A percentile compares a stretch with the other conserved stretches of the same genome.
These are phyloP conservation scores for Vigna radiata DNA, from an alignment of 306 rosid species.

Conservation along the genomic window DNA sequence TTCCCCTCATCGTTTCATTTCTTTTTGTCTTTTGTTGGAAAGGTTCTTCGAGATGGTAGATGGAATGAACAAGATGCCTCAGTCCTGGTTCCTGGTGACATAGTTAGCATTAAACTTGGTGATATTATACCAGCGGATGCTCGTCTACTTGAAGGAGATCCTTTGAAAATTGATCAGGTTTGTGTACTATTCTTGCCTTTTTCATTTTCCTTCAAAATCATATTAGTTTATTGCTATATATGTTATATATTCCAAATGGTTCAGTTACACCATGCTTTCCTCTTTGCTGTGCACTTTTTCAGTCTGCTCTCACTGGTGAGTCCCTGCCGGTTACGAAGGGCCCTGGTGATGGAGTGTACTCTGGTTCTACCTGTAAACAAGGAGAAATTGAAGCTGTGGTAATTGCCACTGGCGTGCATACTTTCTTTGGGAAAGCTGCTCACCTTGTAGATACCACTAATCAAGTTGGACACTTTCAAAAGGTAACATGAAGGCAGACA, in stretches of 20 bases:
- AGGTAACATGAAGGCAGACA: slow-evolving; percentile 54
- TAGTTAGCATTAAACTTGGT: slow-evolving; percentile 84
- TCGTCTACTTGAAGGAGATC: slow-evolving; percentile 97
- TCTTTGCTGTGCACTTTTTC: slow-evolving; percentile 47
- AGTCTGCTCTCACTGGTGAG: slow-evolving; percentile 95
- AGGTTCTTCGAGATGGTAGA: slow-evolving; percentile 95
- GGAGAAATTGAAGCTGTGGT: slow-evolving; percentile 95
- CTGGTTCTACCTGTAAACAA: slow-evolving; percentile 95
- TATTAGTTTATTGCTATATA: background rate
- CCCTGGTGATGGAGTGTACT: slow-evolving; percentile 90
- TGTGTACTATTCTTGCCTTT: background rate
- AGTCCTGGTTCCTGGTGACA: slow-evolving; percentile 81
- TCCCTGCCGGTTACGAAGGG: slow-evolving; percentile 90
- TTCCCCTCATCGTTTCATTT: slow-evolving; percentile 28
- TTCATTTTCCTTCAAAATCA: background rate
- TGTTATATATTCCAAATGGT: background rate
- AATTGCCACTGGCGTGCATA: slow-evolving; percentile 93
- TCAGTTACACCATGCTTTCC: background rate
- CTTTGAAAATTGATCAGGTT: slow-evolving; percentile 92
- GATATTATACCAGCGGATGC: slow-evolving; percentile 87
- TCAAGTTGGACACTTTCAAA: slow-evolving; percentile 96
- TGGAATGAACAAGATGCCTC: slow-evolving; percentile 86
- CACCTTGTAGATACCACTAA: slow-evolving; percentile 92
- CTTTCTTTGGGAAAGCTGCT: slow-evolving; percentile 95
- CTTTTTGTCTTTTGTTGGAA: slow-evolving; percentile 32